Evolutionary conservation across 495 filamentous ascomycete genomes (phyloP), one percentile per base, ranked within the genome.

Genomic region (Penicillium lagena): DNA sequence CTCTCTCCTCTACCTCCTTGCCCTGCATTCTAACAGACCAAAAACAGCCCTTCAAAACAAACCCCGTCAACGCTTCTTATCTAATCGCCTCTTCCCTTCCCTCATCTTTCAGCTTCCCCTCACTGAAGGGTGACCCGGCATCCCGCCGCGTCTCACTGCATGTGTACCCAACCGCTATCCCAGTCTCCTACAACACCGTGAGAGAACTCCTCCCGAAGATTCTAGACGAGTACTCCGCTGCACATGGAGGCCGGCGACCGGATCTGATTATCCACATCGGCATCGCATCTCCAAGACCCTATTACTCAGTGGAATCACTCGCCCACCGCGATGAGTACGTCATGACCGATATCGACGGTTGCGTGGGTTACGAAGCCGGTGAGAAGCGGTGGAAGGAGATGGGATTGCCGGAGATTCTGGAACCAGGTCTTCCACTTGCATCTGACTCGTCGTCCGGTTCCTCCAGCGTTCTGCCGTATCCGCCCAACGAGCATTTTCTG

Each of bases 211-310:
- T 90, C 9, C 89, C 89, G 2, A 50, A 47, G 11, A 72, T 90
- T 28, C 56, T 78, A 12, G 56, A 61, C 9, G 54, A 63, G 12
- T 66, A 61, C 42, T 56, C 55, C 13, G 56, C 60, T n/a, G 40
- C 49, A 0, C 62, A 74, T 35, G 63, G 51, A 9, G 62, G 62
- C 12, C 65, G 68, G 7, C 72, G 68, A 35, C 76, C 83, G 14
- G 85, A 89, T 60, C 61, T 83, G 14, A 72, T 82, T 10, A 62
- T 95, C 6, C 87, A 91, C 57, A 84, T 95, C 45, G 89, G 89
- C 32, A 87, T 94, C 70, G 87, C 89, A 0, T 77, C 85, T 0
- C 81, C 83, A 28, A 68, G 84, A 14, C 64, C 60, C 0, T 80
- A 78, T 43, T 94, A 87, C 59, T 77, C 77, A 1, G 64, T 91